Evolutionary conservation across 2,329 filamentous ascomycete genomes (phyloP), one percentile per base, ranked within the genome.

Genomic region (Aspergillus sp.): DNA sequence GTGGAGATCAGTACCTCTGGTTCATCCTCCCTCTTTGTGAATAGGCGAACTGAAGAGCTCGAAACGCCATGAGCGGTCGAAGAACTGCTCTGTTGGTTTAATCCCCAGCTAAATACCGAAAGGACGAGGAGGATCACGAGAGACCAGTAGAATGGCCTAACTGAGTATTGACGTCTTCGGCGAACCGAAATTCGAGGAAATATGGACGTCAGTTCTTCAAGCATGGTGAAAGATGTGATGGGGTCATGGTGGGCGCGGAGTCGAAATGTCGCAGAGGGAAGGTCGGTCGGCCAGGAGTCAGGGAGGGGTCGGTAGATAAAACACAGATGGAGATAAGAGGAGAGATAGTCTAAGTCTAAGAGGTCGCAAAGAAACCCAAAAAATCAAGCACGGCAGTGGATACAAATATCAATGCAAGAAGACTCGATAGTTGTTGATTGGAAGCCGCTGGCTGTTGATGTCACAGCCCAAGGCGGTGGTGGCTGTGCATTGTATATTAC

Each of bases 61-160:
- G 26, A 18, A 32, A 48, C 24, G 49, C 26, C 30, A 44, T 20
- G 53, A 55, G 47, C 39, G 5, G 42, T 26, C 17, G 26, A 38
- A 12, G 47, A 57, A 59, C 55, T 58, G 36, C 48, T 53, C 45
- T 56, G 49, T 24, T 55, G 47, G 43, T 53, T 55, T 5, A 66
- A n/a, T 4, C 60, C 42, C 64, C 68, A 68, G 55, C 69, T 76
- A 34, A 70, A 62, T 12, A 67, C 58, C 11, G 68, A 66, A 49
- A 79, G 63, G 30, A 62, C 49, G 2, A 65, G 64, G 44, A 78
- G 70, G 7, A 76, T 64, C 36, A 76, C 61, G n/a, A 81, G 59
- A 34, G 75, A 76, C 43, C 76, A 68, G 66, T 76, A 80, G 66
- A 82, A 82, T 18, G 78, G 74, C 47, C 77, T 71, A 43, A 73